Evolutionary conservation across 1,284 basidiomycete genomes (phyloP), one percentile per base, ranked within the genome.

Genomic region (Trametes versicolor): DNA sequence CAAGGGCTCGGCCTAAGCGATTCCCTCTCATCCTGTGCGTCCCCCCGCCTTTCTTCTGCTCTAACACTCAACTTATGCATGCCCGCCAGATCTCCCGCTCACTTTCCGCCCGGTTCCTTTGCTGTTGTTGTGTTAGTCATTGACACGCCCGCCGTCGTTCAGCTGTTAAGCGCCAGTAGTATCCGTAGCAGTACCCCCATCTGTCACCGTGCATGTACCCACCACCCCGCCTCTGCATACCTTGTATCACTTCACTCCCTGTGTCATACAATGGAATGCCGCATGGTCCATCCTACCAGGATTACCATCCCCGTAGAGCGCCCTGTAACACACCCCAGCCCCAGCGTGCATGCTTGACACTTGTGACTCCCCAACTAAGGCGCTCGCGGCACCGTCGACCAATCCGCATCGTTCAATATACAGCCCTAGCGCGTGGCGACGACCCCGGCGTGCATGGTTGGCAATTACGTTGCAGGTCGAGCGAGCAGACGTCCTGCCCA

Each of bases 1-100:
- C 71, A 89, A 89, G 80, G 83, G 83, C 65, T 56, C 61, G 37
- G 32, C 74, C 72, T 83, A 50, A 64, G 54, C 51, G 49, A 3
- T 9, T 27, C 12, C 43, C 56, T 52, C 41, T 34, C 15, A 39
- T 39, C 23, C 36, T 32, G 64, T 66, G 41, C 41, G 64, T 64
- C 48, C 29, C 25, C 34, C 19, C 23, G 25, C 13, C 15, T 17
- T 25, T 52, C 23, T 21, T 39, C 13, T 21, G 3, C 4, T 8
- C 39, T 47, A 17, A 25, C 29, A 36, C 10, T 13, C 3, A 12
- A 27, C 29, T 36, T 29, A n/a, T 4, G 17, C 25, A 13, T 10
- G 19, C 12, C 17, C 21, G 19, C 41, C 53, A 64, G 63, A 48
- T 60, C 51, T 56, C 53, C 55, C 57, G 21, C 60, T 55, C 45